Conservation (phyloP, 2,329 filamentous ascomycete species). For the Chaetomium olivaceum region DNA sequence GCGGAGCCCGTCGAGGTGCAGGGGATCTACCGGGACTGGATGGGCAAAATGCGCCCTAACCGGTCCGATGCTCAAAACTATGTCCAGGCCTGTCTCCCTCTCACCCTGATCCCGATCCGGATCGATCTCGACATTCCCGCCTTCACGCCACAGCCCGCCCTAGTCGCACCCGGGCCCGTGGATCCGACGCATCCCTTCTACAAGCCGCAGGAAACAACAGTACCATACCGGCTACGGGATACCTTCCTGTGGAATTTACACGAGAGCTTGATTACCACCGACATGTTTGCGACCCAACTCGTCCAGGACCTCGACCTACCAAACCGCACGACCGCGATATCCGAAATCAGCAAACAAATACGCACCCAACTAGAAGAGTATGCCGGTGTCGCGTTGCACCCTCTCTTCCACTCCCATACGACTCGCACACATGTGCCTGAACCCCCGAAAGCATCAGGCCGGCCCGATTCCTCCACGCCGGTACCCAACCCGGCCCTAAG, state of each 20-base stretch:
- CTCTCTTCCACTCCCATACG: constrained; percentile 72
- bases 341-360: constrained; percentile 90
- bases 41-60: constrained; percentile 67
- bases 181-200: constrained; percentile 78
- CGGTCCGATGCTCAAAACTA: constrained; percentile 61
- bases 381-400: constrained; percentile 88
- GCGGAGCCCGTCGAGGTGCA: constrained; percentile 77
- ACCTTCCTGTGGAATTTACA: constrained; percentile 98
- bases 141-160: constrained; percentile 66
- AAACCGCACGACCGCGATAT: constrained; percentile 66
- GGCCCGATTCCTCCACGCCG: constrained; percentile 33
- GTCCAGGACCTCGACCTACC: constrained; percentile 94
- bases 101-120: constrained; percentile 91
- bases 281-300: constrained; percentile 88
- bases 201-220: constrained; percentile 73
- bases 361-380: constrained; percentile 95
- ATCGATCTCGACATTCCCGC: constrained; percentile 91
- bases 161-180: constrained; percentile 65
- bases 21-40: constrained; percentile 94
- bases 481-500: constrained; percentile 38
- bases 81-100: constrained; percentile 72
- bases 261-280: constrained; percentile 89
- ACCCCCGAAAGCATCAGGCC: constrained; percentile 34
- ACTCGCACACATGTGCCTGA: constrained; percentile 39
- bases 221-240: constrained; percentile 86